Percentiles rank a stretch among this genome's conserved stretches.
phyloP scores from a whole-genome alignment of 2,329 filamentous ascomycete genomes.

The Capronia epimyces region DNA sequence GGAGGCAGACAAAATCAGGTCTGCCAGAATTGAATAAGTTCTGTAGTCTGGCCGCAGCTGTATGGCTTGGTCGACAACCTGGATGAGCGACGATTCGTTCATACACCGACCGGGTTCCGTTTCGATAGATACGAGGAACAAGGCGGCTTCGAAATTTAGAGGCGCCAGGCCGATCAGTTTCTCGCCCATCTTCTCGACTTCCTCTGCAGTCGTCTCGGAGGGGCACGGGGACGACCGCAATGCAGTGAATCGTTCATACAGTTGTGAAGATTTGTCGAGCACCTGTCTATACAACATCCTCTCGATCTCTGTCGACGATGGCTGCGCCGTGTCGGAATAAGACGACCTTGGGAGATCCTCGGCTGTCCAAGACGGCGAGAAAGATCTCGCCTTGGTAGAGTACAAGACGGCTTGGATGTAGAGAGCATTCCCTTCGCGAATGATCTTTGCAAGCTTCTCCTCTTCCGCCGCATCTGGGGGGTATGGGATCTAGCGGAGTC shows the following conservation, averaged over 20 bases:
- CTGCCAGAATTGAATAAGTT: constrained; percentile 61
- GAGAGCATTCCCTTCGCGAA: constrained; percentile 3
- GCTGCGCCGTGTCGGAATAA: constrained; percentile 14
- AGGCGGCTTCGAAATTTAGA: constrained; percentile 25
- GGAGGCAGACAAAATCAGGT: constrained; percentile 49
- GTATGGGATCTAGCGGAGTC: constrained; percentile 5
- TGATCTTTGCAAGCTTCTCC: constrained; percentile 1
- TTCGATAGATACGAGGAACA: constrained; percentile 17
- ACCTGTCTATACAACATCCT: constrained; percentile 19
- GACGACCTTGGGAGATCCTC: constrained; percentile 25
- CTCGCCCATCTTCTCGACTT: constrained; percentile 1
- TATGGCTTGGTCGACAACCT: constrained; percentile 43
- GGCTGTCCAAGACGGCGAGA: constrained; percentile 9
- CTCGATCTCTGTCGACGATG: constrained; percentile 13
- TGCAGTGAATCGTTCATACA: constrained; percentile 1
- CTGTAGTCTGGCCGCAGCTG: constrained; percentile 31
- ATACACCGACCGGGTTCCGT: not conserved
- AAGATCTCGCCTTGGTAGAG: constrained; percentile 17
- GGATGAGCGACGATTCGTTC: constrained; percentile 55
- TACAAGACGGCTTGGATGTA: constrained; percentile 25
- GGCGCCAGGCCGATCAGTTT: constrained; percentile 21
- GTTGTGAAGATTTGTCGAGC: constrained; percentile 14
- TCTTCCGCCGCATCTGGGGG: not conserved
- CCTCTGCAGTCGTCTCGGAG: not conserved
- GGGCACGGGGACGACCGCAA: not conserved